Percentiles rank a stretch among this genome's conserved stretches.
These are phyloP conservation scores for Silene uniflora DNA, from an alignment of 148 eudicot genomes.

Conservation along the genomic window DNA sequence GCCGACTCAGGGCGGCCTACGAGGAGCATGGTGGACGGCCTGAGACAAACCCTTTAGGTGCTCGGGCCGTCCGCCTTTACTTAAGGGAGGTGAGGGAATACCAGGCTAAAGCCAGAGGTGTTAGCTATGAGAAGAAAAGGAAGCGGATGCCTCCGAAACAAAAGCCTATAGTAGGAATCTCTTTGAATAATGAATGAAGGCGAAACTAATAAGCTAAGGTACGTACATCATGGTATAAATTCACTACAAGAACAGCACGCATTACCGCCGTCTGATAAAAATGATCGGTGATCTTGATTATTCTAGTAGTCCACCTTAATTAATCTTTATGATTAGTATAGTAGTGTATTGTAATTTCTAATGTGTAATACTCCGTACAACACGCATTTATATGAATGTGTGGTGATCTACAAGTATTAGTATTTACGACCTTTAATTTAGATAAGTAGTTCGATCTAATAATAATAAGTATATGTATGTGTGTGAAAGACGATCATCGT, in stretches of 20 bases:
- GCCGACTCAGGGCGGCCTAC: conserved; percentile 51
- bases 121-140: conserved; percentile 52
- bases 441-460: too few relatives aligned
- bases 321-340: not conserved
- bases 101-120: conserved; percentile 51
- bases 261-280: too few relatives aligned
- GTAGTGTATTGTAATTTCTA: not conserved
- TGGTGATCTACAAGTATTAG: not conserved
- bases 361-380: not conserved
- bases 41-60: conserved; percentile 52
- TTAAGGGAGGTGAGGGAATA: conserved; percentile 46
- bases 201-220: not conserved
- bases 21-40: conserved; percentile 51
- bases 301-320: not conserved
- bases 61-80: conserved; percentile 49
- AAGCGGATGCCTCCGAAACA: conserved; percentile 27
- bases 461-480: too few relatives aligned
- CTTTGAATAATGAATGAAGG: not conserved
- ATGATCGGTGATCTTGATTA: too few relatives aligned
- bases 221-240: not conserved
- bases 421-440: too few relatives aligned
- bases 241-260: too few relatives aligned
- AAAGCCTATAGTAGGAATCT: not conserved
- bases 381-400: not conserved
- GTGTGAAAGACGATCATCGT: too few relatives aligned